A percentile compares a stretch with the other conserved stretches of the same genome.
Conservation (phyloP, 2,329 filamentous ascomycete species). For the Claviceps fusiformis region DNA sequence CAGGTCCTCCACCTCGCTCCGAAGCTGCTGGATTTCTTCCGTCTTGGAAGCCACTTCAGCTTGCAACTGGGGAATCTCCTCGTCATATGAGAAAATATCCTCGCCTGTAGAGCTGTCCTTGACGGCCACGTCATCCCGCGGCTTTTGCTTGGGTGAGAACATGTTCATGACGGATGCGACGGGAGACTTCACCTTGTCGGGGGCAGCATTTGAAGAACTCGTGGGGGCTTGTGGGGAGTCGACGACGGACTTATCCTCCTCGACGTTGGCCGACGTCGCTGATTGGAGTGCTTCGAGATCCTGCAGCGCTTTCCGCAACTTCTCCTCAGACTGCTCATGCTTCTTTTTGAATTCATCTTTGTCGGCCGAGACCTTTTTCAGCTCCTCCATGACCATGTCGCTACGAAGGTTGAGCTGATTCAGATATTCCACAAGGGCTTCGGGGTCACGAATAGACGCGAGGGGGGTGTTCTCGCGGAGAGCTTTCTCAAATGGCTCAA, state of each 20-base stretch:
- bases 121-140: constrained; percentile 15
- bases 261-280: constrained; percentile 14
- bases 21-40: constrained; percentile 57
- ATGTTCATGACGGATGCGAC: constrained; percentile 33
- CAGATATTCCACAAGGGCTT: constrained; percentile 76
- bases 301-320: constrained; percentile 45
- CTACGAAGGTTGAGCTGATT: constrained; percentile 74
- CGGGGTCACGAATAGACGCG: constrained; percentile 74
- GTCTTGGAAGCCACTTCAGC: constrained; percentile 57
- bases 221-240: constrained; percentile 5
- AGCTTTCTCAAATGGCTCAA: constrained; percentile 86
- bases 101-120: constrained; percentile 29
- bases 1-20: constrained; percentile 52
- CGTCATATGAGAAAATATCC: constrained; percentile 87
- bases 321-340: constrained; percentile 53
- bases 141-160: constrained; percentile 34
- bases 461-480: constrained; percentile 87
- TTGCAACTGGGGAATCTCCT: constrained; percentile 72
- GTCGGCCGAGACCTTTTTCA: constrained; percentile 75
- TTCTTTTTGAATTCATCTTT: constrained; percentile 70
- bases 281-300: constrained; percentile 42
- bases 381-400: constrained; percentile 87
- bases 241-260: constrained; percentile 17
- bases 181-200: constrained; percentile 28
- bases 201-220: constrained; percentile 3